These are phyloP conservation scores for Dactylonectria macrodidyma DNA, from an alignment of 2,329 filamentous ascomycete species.

Conservation along the genomic window DNA sequence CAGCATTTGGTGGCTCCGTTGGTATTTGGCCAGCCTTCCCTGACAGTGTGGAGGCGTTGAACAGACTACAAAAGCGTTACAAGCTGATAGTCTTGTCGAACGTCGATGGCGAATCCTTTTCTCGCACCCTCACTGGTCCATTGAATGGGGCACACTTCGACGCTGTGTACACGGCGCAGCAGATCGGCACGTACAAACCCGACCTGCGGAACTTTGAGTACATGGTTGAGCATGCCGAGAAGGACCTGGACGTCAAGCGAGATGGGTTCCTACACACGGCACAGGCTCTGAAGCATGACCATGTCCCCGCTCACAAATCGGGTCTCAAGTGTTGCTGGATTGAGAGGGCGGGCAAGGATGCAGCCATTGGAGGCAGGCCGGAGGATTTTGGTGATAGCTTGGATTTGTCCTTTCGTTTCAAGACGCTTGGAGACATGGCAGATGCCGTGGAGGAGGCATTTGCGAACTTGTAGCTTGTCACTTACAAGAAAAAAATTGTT, in stretches of 20 bases:
- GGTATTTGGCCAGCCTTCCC: slow-evolving; percentile 70
- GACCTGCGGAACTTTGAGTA: slow-evolving; percentile 75
- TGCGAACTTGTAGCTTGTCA: not conserved
- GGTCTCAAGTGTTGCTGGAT: slow-evolving; percentile 75
- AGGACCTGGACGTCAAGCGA: slow-evolving; percentile 67
- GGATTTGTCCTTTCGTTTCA: slow-evolving; percentile 59
- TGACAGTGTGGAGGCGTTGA: slow-evolving; percentile 69
- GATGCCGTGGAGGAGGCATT: slow-evolving; percentile 48
- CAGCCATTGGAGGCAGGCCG: slow-evolving; percentile 56
- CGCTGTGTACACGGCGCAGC: slow-evolving; percentile 75
- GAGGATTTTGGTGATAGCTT: slow-evolving; percentile 65
- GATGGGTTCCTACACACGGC: slow-evolving; percentile 74
- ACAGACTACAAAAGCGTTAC: slow-evolving; percentile 63
- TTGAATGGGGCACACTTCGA: slow-evolving; percentile 68
- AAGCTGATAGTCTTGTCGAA: slow-evolving; percentile 71
- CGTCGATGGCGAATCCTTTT: slow-evolving; percentile 66
- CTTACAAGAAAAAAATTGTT: no score
- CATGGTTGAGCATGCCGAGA: slow-evolving; percentile 67
- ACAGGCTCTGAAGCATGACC: slow-evolving; percentile 79
- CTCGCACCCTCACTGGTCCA: slow-evolving; percentile 56
- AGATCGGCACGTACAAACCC: slow-evolving; percentile 80
- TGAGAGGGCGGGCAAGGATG: slow-evolving; percentile 54
- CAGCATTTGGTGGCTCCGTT: slow-evolving; percentile 65
- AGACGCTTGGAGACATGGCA: slow-evolving; percentile 71
- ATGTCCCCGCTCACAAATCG: slow-evolving; percentile 71